These are phyloP conservation scores for Vicia sativa DNA, from an alignment of 306 rosid species.

Conservation along the genomic window DNA sequence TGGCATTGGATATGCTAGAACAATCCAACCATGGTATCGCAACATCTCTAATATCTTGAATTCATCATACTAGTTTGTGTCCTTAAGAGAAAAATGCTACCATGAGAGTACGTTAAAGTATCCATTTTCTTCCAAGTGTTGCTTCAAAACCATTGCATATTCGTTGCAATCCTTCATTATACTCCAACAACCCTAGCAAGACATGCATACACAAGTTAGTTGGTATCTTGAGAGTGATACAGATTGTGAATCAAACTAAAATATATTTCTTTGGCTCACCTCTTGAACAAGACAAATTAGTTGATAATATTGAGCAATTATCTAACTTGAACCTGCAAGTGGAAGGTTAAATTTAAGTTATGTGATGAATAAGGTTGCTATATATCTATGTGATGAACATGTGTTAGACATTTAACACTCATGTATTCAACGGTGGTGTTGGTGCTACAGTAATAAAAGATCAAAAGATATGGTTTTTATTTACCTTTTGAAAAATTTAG, in stretches of 20 bases:
- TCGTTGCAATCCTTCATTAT: constrained; percentile 66
- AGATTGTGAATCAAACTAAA: neutral
- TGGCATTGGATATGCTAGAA: constrained; percentile 71
- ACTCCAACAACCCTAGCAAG: constrained; percentile 49
- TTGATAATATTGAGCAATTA: constrained; percentile 71
- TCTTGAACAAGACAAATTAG: constrained; percentile 60
- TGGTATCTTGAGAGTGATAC: neutral
- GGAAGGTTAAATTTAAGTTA: constrained; percentile 5
- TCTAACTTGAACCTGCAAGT: constrained; percentile 64
- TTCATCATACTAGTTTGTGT: constrained; percentile 50
- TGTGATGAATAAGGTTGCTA: too few species aligned
- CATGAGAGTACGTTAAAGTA: constrained; percentile 65
- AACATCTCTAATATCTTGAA: constrained; percentile 54
- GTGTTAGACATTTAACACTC: too few species aligned
- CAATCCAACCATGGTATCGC: constrained; percentile 59
- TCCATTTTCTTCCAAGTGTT: constrained; percentile 64
- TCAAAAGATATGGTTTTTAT: neutral
- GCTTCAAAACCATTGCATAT: constrained; percentile 52
- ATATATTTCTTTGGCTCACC: constrained; percentile 34
- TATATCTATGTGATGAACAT: too few species aligned
- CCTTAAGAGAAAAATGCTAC: constrained; percentile 80
- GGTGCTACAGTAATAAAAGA: neutral
- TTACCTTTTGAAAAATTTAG: constrained; percentile 53
- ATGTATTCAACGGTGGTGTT: too few species aligned
- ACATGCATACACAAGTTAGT: constrained; percentile 11